These are phyloP conservation scores for Oryza meyeriana DNA, from an alignment of 176 grass and related monocot genomes.

Conservation along the genomic window DNA sequence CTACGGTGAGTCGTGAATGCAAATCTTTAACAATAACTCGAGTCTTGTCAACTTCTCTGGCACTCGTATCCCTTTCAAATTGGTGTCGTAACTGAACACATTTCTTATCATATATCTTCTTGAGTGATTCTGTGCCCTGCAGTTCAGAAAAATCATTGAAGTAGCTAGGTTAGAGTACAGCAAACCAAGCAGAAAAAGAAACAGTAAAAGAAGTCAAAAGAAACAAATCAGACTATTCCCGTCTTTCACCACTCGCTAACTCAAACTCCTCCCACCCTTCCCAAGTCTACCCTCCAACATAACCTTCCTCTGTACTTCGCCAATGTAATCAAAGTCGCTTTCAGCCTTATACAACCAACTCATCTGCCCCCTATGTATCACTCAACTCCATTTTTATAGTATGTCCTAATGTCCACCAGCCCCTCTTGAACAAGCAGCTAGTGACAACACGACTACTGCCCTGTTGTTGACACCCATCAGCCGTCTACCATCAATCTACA, in stretches of 20 bases:
- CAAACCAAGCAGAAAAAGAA: neutral
- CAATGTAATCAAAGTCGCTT: too few relatives aligned
- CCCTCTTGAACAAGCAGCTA: too few relatives aligned
- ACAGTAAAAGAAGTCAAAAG: neutral
- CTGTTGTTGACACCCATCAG: too few relatives aligned
- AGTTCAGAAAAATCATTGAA: constrained; percentile 28
- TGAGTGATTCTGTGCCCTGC: constrained; percentile 42
- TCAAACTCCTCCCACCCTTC: too few relatives aligned
- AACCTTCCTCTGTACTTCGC: too few relatives aligned
- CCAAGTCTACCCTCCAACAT: too few relatives aligned
- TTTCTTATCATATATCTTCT: constrained; percentile 58
- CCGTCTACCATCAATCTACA: too few relatives aligned
- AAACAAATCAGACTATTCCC: too few relatives aligned
- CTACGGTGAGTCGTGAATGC: constrained; percentile 40
- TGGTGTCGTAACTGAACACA: constrained; percentile 42
- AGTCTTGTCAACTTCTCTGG: constrained; percentile 50
- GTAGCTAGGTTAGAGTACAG: neutral
- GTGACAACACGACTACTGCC: too few relatives aligned
- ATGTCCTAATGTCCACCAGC: too few relatives aligned
- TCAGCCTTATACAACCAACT: neutral
- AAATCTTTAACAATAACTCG: constrained; percentile 49
- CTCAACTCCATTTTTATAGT: neutral
- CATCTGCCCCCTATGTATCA: neutral
- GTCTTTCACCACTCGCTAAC: too few relatives aligned
- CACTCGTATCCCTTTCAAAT: constrained; percentile 42